Evolutionary conservation across 2,329 filamentous ascomycete species (phyloP), one percentile per base, ranked within the genome.

Genomic region (Fusarium devonianum): DNA sequence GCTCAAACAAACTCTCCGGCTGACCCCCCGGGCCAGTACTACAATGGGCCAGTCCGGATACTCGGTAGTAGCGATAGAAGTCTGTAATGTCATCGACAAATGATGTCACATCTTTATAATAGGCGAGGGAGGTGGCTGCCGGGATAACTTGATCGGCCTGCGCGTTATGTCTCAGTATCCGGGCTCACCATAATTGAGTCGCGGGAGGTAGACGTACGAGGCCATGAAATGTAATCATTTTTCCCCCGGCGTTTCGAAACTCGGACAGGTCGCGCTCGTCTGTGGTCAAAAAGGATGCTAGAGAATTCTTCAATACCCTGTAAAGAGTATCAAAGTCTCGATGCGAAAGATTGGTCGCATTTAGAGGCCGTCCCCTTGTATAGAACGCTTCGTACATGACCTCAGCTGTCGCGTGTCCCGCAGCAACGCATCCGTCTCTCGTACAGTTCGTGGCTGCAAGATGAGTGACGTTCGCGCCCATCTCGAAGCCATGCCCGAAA

Each of bases 31-130:
- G 36, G 1, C 70, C 69, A 7, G 66, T 64, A 6, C 35, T 29
- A 45, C 70, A 74, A 49, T 73, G 71, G 0, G 45, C 52, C n/a
- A 72, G 29, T 0, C 70, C 71, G 1, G 72, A 66, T 7, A 66
- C 65, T 10, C 66, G 49, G 17, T 70, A 74, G 30, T 68, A 57
- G 2, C 68, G 62, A 32, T 70, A 74, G 30, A 69, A 74, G 6
- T 63, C 53, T 11, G 64, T 53, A 1, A 68, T 44, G 1, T 64
- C 51, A 1, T 51, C 49, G 7, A 55, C 42, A 2, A 58, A 16
- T 1, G 23, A 43, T 12, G 43, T 40, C 4, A 68, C 69, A 0
- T 34, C 29, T 1, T 67, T 38, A 38, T 69, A 70, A 36, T 71
- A 72, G 6, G 62, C 13, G 50, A 67, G 42, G 0, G 58, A 64